Evolutionary conservation across 2,329 filamentous ascomycete genomes (phyloP).

Genomic region (Dothiorella sarmentorum): DNA sequence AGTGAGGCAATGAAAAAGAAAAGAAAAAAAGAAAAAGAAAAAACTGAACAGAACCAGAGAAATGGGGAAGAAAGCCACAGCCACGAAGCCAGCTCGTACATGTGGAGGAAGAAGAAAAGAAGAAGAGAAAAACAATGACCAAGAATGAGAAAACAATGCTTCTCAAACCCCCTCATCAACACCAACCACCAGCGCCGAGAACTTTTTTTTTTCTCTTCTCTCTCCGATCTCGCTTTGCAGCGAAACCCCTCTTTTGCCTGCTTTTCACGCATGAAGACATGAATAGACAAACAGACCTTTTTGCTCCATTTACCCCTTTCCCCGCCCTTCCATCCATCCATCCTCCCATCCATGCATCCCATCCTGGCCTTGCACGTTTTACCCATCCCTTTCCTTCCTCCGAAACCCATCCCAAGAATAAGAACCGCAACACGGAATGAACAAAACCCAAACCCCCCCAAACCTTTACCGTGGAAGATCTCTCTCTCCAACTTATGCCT

Average conservation of each 20-base stretch:
- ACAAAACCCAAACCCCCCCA: background rate
- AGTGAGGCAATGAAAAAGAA: background rate
- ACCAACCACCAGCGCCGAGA: background rate
- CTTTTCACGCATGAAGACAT: background rate
- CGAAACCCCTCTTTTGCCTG: background rate
- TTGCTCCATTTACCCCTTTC: background rate
- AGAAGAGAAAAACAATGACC: background rate
- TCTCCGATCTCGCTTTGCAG: background rate
- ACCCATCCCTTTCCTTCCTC: background rate
- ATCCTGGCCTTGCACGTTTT: background rate
- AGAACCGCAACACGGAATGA: too few relatives aligned
- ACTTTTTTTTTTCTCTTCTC: background rate
- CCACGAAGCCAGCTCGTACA: conserved; percentile 1
- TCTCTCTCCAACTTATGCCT: conserved; percentile 36
- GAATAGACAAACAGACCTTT: background rate
- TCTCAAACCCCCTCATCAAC: too few relatives aligned
- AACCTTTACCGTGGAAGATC: too few relatives aligned
- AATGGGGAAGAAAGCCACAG: background rate
- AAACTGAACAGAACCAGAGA: background rate
- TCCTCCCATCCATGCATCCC: background rate
- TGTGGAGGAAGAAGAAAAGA: background rate
- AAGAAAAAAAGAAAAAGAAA: background rate
- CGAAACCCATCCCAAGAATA: background rate
- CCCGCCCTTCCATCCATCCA: background rate
- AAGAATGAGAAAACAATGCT: background rate